Conservation (phyloP, 1,139 yeast genomes). For the Candida dubliniensis region DNA sequence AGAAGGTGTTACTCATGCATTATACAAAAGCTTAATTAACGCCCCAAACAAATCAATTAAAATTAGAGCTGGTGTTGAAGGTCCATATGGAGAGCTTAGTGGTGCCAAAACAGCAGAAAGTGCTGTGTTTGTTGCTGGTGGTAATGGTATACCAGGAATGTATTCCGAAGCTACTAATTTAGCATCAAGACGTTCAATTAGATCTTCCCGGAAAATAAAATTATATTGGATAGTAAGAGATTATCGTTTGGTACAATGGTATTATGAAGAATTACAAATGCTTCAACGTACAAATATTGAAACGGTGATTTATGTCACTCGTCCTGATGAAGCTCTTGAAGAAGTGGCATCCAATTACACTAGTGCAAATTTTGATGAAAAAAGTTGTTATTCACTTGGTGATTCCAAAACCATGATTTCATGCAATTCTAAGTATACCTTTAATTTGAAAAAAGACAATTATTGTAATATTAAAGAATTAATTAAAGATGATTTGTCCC, state of each 20-base stretch:
- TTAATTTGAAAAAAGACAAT: slow-evolving; percentile 1
- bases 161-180: slow-evolving; percentile 37
- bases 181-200: slow-evolving; percentile 11
- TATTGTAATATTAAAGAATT: slow-evolving; percentile 6
- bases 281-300: slow-evolving; percentile 26
- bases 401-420: slow-evolving; percentile 3
- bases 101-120: slow-evolving; percentile 29
- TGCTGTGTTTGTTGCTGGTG: slow-evolving; percentile 40
- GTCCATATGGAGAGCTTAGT: slow-evolving; percentile 38
- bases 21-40: slow-evolving; percentile 28
- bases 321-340: slow-evolving; percentile 14
- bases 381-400: slow-evolving; percentile 3
- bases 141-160: slow-evolving; percentile 46
- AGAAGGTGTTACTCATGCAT: slow-evolving; percentile 36
- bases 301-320: slow-evolving; percentile 21
- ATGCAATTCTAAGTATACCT: not conserved
- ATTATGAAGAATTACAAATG: slow-evolving; percentile 40
- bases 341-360: not conserved
- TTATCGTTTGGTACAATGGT: slow-evolving; percentile 43
- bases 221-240: slow-evolving; percentile 49
- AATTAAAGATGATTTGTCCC: slow-evolving; percentile 18
- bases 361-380: not conserved
- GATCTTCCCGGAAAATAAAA: slow-evolving; percentile 24
- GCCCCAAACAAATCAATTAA: slow-evolving; percentile 24
- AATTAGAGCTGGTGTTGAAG: slow-evolving; percentile 39